A percentile compares a stretch with the other conserved stretches of the same genome.
Evolutionary conservation across 2,329 filamentous ascomycete species (phyloP).

Genomic region (Coniochaeta prunicola): DNA sequence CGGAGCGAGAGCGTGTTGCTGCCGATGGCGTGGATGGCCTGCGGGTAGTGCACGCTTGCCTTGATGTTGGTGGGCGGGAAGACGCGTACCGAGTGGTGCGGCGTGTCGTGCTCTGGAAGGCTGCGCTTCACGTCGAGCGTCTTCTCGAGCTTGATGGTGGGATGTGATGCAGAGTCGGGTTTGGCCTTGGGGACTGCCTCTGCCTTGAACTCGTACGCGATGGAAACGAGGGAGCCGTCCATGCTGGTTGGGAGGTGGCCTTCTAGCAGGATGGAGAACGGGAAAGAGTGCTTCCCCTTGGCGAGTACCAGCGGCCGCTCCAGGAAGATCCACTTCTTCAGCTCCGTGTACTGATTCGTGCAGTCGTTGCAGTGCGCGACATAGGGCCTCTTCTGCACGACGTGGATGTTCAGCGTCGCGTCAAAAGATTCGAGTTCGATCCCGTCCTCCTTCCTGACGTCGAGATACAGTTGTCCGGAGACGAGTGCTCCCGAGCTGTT

Average conservation of each 20-base stretch:
- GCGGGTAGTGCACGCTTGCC: constrained; percentile 72
- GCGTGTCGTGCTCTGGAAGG: constrained; percentile 63
- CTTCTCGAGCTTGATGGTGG: constrained; percentile 54
- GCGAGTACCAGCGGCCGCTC: constrained; percentile 43
- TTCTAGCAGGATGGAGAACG: constrained; percentile 80
- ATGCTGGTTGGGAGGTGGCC: constrained; percentile 82
- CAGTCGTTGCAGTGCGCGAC: constrained; percentile 73
- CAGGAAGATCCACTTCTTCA: constrained; percentile 76
- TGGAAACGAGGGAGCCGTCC: constrained; percentile 62
- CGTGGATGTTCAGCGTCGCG: constrained; percentile 63
- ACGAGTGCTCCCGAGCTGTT: constrained; percentile 78
- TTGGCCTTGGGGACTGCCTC: constrained; percentile 53
- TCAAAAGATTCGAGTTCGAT: constrained; percentile 66
- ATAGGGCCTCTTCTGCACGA: constrained; percentile 76
- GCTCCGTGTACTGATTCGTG: constrained; percentile 59
- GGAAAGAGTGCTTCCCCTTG: constrained; percentile 65
- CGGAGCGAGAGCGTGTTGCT: constrained; percentile 73
- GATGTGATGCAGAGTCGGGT: constrained; percentile 28
- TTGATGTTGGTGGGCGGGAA: constrained; percentile 96
- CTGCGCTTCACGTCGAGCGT: constrained; percentile 72
- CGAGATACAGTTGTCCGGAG: constrained; percentile 72
- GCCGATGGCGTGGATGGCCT: constrained; percentile 80
- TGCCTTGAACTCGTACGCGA: constrained; percentile 74
- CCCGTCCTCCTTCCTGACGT: constrained; percentile 54
- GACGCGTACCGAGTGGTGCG: constrained; percentile 85